Percentiles rank a stretch among this genome's conserved stretches.
Conservation (phyloP, 805 yeast genomes). For the Yarrowia alimentaria region DNA sequence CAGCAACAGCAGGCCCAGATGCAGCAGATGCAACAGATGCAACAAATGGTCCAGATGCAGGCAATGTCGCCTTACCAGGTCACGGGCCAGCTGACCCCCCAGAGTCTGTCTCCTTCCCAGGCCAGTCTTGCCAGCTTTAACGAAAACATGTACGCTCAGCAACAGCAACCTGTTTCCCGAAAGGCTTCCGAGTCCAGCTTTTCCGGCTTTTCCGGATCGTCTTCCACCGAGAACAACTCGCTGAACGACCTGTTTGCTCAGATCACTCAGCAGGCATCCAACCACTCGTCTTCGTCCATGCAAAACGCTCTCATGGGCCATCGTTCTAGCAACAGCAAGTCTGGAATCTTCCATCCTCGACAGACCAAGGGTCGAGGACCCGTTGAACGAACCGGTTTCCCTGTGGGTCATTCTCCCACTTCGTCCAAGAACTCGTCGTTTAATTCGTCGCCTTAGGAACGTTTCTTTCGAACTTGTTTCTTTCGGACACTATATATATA, state of each 20-base stretch:
- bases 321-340: conserved; percentile 9
- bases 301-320: conserved; percentile 12
- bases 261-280: conserved; percentile 25
- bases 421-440: conserved; percentile 8
- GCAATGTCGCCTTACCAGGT: no score
- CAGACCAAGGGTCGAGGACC: conserved; percentile 16
- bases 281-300: conserved; percentile 6
- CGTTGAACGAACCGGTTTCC: conserved; percentile 8
- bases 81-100: conserved; percentile 16
- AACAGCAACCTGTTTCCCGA: no score
- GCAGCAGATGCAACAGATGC: conserved; percentile 23
- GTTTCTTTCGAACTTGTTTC: no score
- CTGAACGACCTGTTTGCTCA: conserved; percentile 21
- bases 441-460: conserved; percentile 11
- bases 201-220: neutral
- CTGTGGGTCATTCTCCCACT: conserved; percentile 16
- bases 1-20: conserved; percentile 23
- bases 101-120: conserved; percentile 12
- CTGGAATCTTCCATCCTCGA: conserved; percentile 23
- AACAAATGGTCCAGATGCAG: conserved; percentile 22
- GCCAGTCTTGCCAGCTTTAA: no score
- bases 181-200: conserved; percentile 10
- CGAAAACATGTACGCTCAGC: no score
- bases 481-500: no score
- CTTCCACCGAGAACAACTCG: conserved; percentile 24